Evolutionary conservation across 805 yeast species (phyloP), one percentile per base, ranked within the genome.

Genomic region (Nematodospora valgi): DNA sequence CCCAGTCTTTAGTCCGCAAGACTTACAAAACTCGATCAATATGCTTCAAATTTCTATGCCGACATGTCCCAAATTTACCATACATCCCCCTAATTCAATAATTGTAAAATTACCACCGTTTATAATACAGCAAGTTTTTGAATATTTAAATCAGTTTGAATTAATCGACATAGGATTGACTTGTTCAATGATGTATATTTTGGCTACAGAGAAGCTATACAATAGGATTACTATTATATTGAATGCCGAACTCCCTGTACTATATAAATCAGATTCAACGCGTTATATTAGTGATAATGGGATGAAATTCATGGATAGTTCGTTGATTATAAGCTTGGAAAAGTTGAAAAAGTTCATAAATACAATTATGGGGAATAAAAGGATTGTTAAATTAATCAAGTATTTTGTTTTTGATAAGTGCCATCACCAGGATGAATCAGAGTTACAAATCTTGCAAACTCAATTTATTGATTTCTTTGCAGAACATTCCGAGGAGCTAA

Each of bases 371-470:
- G n/a, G 32, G 5, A 54, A 52, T 37, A 45, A 44, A 3, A 18
- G 21, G 5, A 44, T 57, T 33, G 32, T 58, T 6, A 50, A 45
- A 13, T 44, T 46, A 15, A 43, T 62, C 33, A 47, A 48, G 38
- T 58, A 41, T 35, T 59, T 62, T 34, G 53, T 59, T 13, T 61
- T 62, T 44, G 67, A 59, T 40, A 59, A 59, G 37, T 59, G 65
- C 44, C 39, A 47, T 34, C 24, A 28, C 26, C 20, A 22, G 18
- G 33, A 33, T 18, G 41, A 38, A 22, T 12, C 7, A 7, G 35
- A 27, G 10, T 13, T 34, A 18, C 25, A 27, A 14, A 46, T 42
- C 23, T 36, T 52, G 8, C 65, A 60, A 41, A 39, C 43, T 23
- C 38, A 50, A 12, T 36, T 58, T 8, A 48, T 57, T 14, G 54